Percentiles rank a stretch among this genome's conserved stretches.
Evolutionary conservation across 495 filamentous ascomycete genomes (phyloP).

Genomic region (Penicillium simplicissimum): DNA sequence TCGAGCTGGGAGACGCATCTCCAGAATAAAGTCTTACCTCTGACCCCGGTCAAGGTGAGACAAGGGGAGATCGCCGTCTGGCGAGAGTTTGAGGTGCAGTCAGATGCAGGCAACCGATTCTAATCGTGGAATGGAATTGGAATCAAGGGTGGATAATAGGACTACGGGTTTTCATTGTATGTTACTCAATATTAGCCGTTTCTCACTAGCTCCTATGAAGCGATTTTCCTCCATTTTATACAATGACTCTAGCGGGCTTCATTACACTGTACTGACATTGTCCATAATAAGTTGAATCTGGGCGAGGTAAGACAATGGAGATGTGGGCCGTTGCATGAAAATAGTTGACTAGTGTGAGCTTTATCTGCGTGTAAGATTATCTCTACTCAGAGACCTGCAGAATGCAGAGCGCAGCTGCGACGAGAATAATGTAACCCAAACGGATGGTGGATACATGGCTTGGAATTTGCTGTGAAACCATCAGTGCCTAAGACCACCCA

Average conservation of each 20-base stretch:
- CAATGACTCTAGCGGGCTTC: background rate
- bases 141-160: no score
- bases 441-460: no score
- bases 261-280: background rate
- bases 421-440: background rate
- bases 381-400: background rate
- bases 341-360: background rate
- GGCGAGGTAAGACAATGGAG: background rate
- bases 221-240: background rate
- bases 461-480: background rate
- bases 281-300: background rate
- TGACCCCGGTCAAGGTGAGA: background rate
- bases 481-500: background rate
- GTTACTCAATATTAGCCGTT: no score
- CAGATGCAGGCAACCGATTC: background rate
- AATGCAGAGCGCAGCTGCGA: background rate
- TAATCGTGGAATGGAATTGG: background rate
- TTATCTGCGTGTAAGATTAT: background rate
- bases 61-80: background rate
- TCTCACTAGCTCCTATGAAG: no score
- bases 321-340: background rate
- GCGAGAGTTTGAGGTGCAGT: slow-evolving; percentile 2
- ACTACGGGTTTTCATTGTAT: no score
- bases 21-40: background rate
- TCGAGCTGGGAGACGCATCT: background rate